Evolutionary conservation across 106 monocot genomes (phyloP).

Genomic region (Acorus calamus): DNA sequence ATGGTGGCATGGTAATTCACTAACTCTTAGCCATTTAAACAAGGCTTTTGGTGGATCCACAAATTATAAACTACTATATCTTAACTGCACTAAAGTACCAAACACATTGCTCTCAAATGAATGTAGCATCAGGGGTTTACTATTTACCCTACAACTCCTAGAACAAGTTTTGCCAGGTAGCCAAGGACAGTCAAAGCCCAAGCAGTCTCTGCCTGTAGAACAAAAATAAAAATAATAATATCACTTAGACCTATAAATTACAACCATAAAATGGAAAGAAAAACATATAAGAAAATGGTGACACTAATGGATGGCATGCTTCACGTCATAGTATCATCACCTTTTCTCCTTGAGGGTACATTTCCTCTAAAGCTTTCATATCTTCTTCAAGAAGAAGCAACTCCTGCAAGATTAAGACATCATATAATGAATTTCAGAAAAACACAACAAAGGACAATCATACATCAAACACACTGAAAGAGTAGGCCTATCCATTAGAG

Average conservation of each 20-base stretch:
- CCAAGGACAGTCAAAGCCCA: slow-evolving; percentile 92
- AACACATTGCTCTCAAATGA: too few relatives aligned
- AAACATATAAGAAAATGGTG: too few relatives aligned
- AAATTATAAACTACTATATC: too few relatives aligned
- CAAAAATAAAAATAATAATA: slow-evolving; percentile 8
- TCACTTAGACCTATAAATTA: not conserved
- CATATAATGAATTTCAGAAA: not conserved
- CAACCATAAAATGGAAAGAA: not conserved
- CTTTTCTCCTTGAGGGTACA: slow-evolving; percentile 99
- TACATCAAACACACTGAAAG: not conserved
- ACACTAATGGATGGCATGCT: too few relatives aligned
- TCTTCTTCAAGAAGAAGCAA: slow-evolving; percentile 92
- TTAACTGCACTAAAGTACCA: too few relatives aligned
- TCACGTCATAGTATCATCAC: slow-evolving; percentile 14
- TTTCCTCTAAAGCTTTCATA: slow-evolving; percentile 89
- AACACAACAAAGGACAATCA: not conserved
- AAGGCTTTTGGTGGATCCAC: too few relatives aligned
- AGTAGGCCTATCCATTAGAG: too few relatives aligned
- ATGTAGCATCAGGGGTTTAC: not conserved
- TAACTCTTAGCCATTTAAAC: too few relatives aligned
- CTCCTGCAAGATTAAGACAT: slow-evolving; percentile 37
- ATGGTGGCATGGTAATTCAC: too few relatives aligned
- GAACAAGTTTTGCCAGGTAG: slow-evolving; percentile 72
- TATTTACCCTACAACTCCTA: slow-evolving; percentile 82
- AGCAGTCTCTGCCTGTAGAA: slow-evolving; percentile 76